Conservation (phyloP, 179 eudicot species). For the Heliamphora pulchella region DNA sequence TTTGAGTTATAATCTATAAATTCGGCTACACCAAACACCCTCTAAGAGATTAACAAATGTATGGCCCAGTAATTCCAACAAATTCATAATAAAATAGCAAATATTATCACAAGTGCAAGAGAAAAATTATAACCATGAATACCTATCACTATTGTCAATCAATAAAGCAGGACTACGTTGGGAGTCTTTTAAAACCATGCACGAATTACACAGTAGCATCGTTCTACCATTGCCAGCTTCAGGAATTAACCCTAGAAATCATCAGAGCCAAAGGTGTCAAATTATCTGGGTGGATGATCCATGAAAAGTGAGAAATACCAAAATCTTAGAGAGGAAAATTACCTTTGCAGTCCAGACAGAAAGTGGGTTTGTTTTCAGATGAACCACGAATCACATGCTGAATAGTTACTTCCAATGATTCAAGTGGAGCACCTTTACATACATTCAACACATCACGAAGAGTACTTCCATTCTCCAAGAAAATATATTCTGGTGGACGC, state of each 20-base stretch:
- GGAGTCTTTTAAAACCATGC: slow-evolving; percentile 29
- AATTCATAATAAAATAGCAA: neutral
- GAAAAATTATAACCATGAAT: slow-evolving; percentile 18
- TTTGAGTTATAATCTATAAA: no score
- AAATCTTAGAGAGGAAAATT: slow-evolving; percentile 6
- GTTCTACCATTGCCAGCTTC: slow-evolving; percentile 32
- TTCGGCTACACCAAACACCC: no score
- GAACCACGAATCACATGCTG: slow-evolving; percentile 32
- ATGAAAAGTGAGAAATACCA: neutral
- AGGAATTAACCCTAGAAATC: slow-evolving; percentile 38
- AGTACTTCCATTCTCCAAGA: slow-evolving; percentile 61
- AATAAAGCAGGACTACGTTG: slow-evolving; percentile 25
- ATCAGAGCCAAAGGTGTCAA: slow-evolving; percentile 3
- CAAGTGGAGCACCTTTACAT: slow-evolving; percentile 43
- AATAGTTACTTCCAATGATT: slow-evolving; percentile 35
- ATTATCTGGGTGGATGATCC: neutral
- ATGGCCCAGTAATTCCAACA: neutral
- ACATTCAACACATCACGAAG: slow-evolving; percentile 58
- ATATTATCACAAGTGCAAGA: slow-evolving; percentile 3
- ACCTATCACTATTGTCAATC: slow-evolving; percentile 37
- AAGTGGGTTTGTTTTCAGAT: slow-evolving; percentile 18
- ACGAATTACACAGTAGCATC: slow-evolving; percentile 38
- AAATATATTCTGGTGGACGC: slow-evolving; percentile 75
- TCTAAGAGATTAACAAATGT: neutral
- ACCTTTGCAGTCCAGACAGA: slow-evolving; percentile 67